Evolutionary conservation across 371 early-diverging fungal genomes (phyloP).

Genomic region (Quaeritorhiza haematococci): DNA sequence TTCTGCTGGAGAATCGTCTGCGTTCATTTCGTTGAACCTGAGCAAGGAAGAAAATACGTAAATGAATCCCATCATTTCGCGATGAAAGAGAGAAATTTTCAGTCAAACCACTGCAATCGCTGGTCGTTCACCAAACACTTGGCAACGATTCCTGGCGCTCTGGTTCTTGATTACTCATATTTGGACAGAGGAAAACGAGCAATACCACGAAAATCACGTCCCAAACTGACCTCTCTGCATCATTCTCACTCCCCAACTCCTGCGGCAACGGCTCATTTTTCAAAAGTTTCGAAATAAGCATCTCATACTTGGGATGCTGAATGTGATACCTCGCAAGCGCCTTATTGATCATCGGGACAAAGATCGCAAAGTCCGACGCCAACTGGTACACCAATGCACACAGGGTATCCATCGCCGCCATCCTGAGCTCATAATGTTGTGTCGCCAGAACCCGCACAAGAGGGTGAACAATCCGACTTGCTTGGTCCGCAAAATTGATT

Average conservation of each 20-base stretch:
- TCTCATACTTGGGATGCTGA: conserved; percentile 63
- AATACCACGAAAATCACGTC: neutral
- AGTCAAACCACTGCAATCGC: neutral
- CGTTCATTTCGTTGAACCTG: conserved; percentile 6
- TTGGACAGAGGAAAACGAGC: no score
- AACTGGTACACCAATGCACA: conserved; percentile 82
- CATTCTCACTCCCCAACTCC: conserved; percentile 46
- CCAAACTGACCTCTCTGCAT: conserved; percentile 17
- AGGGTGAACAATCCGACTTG: conserved; percentile 87
- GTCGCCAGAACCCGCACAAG: conserved; percentile 65
- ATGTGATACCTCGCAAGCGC: conserved; percentile 63
- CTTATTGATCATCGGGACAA: conserved; percentile 83
- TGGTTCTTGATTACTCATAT: neutral
- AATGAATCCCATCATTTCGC: neutral
- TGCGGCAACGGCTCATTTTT: conserved; percentile 74
- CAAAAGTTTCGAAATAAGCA: conserved; percentile 65
- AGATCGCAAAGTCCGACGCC: conserved; percentile 81
- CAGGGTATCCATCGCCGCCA: conserved; percentile 74
- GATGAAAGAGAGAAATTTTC: neutral
- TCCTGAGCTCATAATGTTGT: conserved; percentile 51
- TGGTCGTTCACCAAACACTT: neutral
- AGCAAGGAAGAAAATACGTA: neutral
- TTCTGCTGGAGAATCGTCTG: conserved; percentile 46
- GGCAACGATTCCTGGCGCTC: neutral
- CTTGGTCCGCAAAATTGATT: conserved; percentile 83